Percentiles rank a stretch among this genome's conserved stretches.
Conservation (phyloP, 108 stramenopile species). For the Skeletonema grethae region DNA sequence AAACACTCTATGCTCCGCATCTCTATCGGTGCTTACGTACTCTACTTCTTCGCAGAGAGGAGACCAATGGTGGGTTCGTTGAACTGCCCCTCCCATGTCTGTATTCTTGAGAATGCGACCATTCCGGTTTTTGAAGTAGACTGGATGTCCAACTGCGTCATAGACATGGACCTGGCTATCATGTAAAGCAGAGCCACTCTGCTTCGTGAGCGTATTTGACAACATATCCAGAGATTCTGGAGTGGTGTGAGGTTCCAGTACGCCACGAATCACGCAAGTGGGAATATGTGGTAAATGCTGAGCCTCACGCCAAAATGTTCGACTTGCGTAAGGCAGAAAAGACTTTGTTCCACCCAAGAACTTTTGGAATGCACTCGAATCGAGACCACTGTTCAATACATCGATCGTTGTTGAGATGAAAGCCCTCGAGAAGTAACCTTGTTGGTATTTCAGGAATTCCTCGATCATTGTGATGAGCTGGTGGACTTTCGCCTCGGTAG, state of each 20-base stretch:
- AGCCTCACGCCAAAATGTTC: constrained; percentile 87
- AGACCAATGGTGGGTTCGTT: constrained; percentile 85
- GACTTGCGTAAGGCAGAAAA: constrained; percentile 76
- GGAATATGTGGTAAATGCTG: constrained; percentile 84
- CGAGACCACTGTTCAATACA: constrained; percentile 59
- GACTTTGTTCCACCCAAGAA: constrained; percentile 77
- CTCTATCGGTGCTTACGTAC: constrained; percentile 73
- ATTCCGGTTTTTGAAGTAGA: constrained; percentile 82
- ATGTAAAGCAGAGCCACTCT: constrained; percentile 82
- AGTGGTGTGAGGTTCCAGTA: constrained; percentile 84
- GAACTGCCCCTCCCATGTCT: constrained; percentile 65
- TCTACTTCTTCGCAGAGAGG: constrained; percentile 84
- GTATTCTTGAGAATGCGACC: constrained; percentile 67
- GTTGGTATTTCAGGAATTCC: constrained; percentile 89
- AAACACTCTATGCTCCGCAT: constrained; percentile 65
- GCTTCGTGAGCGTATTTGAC: constrained; percentile 76
- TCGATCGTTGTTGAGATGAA: constrained; percentile 75
- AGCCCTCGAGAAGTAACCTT: constrained; percentile 84
- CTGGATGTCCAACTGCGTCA: constrained; percentile 88
- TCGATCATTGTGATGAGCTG: constrained; percentile 82
- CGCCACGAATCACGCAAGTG: constrained; percentile 79
- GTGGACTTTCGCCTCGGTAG: constrained; percentile 78
- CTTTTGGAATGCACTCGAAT: constrained; percentile 85
- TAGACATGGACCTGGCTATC: constrained; percentile 89
- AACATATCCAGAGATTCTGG: constrained; percentile 89